Base-by-base conservation (phyloP, 2,329 filamentous ascomycete species). In the Teratosphaeria epicoccoides region DNA sequence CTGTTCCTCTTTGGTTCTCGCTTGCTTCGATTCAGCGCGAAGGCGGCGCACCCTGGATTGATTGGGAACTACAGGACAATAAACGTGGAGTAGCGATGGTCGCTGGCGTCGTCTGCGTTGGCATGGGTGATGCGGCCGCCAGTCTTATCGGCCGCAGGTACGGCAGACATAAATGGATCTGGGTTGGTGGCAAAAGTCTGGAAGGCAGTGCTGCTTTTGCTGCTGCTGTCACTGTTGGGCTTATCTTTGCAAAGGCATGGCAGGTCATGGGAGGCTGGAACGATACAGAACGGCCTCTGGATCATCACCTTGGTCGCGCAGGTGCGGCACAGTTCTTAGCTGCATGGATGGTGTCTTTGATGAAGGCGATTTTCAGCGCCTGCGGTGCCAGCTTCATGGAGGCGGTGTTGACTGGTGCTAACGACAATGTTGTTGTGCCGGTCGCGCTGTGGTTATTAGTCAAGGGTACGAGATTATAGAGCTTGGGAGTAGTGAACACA, bases 341-440 rank as follows among this genome's bases (percentile, higher is more conserved):
- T 52, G 63, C 63, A 51, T 61, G 55, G 60, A 11, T 59, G 52
- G 29, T 61, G 1, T 61, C 66, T 25, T 68, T 72, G 12, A 50
- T 71, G 24, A 93, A 91, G 64, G 82, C 85, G 10, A 73, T 76
- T 4, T 64, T 87, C 46, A 94, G 89, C 58, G 89, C 87, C 6
- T 77, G 78, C 43, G 80, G 89, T 52, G 88, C 90, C 24, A 96
- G 90, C 69, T 76, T 96, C 60, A 95, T 93, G 49, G 93, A 98
- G 73, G 90, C 93, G 24, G 91, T 96, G 46, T 73, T 98, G 57
- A 97, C 93, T 12, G 93, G 93, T 2, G 93, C 91, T 25, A 98
- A 98, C 69, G 93, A 98, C 75, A 98, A 98, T 74, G 93, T 98
- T 17, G 84, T 97, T 57, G 91, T 97, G 57, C 93, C 93, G 3